phyloP scores from a whole-genome alignment of 179 eudicot genomes.

The Camellia oleifera region DNA sequence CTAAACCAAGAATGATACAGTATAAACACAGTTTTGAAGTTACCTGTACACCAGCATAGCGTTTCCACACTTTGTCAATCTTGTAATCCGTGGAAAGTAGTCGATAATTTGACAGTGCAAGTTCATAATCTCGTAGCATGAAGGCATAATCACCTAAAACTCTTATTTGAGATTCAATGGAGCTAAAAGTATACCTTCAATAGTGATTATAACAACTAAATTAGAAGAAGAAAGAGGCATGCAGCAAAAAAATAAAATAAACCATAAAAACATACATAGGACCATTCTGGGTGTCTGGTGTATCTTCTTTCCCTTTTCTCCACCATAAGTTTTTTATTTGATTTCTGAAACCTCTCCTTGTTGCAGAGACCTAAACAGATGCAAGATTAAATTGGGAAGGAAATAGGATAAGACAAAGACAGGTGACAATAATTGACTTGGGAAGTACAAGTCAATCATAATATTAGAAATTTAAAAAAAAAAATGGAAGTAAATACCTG shows the following conservation, averaged over 20 bases:
- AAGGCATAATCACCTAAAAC: slow-evolving; percentile 95
- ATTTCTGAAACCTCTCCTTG: slow-evolving; percentile 97
- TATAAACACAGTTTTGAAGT: not conserved
- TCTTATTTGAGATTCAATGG: slow-evolving; percentile 94
- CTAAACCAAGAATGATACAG: not conserved
- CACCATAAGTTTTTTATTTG: slow-evolving; percentile 99
- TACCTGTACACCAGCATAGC: slow-evolving; percentile 98
- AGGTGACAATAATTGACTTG: not conserved
- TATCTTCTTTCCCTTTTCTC: slow-evolving; percentile 97
- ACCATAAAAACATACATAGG: slow-evolving; percentile 51
- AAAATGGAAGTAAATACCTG: slow-evolving; percentile 52
- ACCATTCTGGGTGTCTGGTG: slow-evolving; percentile 64
- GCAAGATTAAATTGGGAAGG: slow-evolving; percentile 15
- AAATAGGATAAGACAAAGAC: not conserved
- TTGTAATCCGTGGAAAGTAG: slow-evolving; percentile 94
- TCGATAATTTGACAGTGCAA: slow-evolving; percentile 89
- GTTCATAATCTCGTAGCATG: slow-evolving; percentile 95
- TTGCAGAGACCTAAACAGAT: slow-evolving; percentile 77
- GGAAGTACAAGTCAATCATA: slow-evolving; percentile 5
- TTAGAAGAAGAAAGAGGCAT: slow-evolving; percentile 21
- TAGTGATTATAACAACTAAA: slow-evolving; percentile 18
- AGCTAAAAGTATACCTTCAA: slow-evolving; percentile 89
- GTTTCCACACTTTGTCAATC: slow-evolving; percentile 98
- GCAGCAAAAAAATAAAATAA: slow-evolving; percentile 12
- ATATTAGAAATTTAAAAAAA: not conserved